Percentiles rank a stretch among this genome's conserved stretches.
phyloP scores from a whole-genome alignment of 2,329 filamentous ascomycete genomes.

The Diaporthe ampelina region DNA sequence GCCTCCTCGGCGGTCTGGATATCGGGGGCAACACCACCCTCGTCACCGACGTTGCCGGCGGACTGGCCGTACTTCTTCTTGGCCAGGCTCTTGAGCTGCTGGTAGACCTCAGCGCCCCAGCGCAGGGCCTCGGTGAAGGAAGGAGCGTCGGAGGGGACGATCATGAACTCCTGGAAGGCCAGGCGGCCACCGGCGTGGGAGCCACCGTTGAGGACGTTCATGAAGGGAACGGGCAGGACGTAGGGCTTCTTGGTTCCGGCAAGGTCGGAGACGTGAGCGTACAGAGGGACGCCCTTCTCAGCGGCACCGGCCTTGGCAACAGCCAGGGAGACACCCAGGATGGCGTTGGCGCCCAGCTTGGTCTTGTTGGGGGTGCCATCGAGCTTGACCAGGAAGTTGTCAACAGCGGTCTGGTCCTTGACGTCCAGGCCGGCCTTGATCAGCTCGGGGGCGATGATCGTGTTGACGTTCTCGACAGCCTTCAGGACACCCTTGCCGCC shows the following conservation, averaged over 20 bases:
- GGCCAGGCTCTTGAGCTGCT: slow-evolving; percentile 94
- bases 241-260: slow-evolving; percentile 93
- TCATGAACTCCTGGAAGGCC: slow-evolving; percentile 98
- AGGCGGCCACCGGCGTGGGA: slow-evolving; percentile 98
- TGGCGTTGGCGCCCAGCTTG: slow-evolving; percentile 90
- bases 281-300: slow-evolving; percentile 89
- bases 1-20: slow-evolving; percentile 98
- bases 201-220: slow-evolving; percentile 92
- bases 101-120: slow-evolving; percentile 97
- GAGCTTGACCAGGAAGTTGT: slow-evolving; percentile 87
- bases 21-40: slow-evolving; percentile 99
- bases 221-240: slow-evolving; percentile 90
- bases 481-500: slow-evolving; percentile 88
- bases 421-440: slow-evolving; percentile 88
- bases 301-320: slow-evolving; percentile 91
- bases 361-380: slow-evolving; percentile 90
- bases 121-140: slow-evolving; percentile 96
- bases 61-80: slow-evolving; percentile 99
- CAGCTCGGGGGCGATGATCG: slow-evolving; percentile 81
- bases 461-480: slow-evolving; percentile 89
- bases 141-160: slow-evolving; percentile 86
- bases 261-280: slow-evolving; percentile 89
- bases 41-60: slow-evolving; percentile 98
- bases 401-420: slow-evolving; percentile 87
- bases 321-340: slow-evolving; percentile 86